These are phyloP conservation scores for Tricholoma hemisulphureum DNA, from an alignment of 768 basidiomycete species.

Conservation along the genomic window DNA sequence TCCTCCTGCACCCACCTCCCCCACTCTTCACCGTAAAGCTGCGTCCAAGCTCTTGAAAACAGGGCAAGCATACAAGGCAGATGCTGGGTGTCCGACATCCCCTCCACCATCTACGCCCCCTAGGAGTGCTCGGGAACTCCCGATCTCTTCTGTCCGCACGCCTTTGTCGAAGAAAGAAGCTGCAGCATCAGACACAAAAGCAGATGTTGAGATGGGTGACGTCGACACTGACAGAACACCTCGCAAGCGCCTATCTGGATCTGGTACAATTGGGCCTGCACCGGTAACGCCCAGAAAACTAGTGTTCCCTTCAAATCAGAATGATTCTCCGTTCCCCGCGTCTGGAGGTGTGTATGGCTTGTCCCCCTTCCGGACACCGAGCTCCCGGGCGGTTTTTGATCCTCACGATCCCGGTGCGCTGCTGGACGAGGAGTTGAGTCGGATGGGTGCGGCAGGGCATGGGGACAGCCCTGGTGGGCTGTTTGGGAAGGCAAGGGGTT, in stretches of 20 bases:
- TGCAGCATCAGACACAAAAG: slow-evolving; percentile 24
- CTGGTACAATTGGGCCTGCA: slow-evolving; percentile 18
- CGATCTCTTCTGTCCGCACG: slow-evolving; percentile 22
- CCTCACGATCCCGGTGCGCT: slow-evolving; percentile 68
- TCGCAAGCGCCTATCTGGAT: slow-evolving; percentile 30
- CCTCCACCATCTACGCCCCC: slow-evolving; percentile 22
- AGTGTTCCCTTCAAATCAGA: slow-evolving; percentile 34
- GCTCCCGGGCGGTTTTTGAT: slow-evolving; percentile 55
- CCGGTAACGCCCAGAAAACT: slow-evolving; percentile 41
- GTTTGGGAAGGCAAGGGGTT: slow-evolving; percentile 56
- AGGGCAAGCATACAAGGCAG: slow-evolving; percentile 19
- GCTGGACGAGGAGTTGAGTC: slow-evolving; percentile 70
- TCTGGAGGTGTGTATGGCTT: slow-evolving; percentile 25
- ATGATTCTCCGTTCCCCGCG: slow-evolving; percentile 43
- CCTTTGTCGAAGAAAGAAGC: slow-evolving; percentile 25
- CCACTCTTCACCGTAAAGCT: slow-evolving; percentile 41
- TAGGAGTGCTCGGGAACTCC: slow-evolving; percentile 17
- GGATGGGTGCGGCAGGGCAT: slow-evolving; percentile 40
- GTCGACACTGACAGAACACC: slow-evolving; percentile 37
- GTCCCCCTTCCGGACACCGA: slow-evolving; percentile 50
- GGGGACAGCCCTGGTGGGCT: slow-evolving; percentile 67
- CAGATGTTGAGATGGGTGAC: slow-evolving; percentile 16
- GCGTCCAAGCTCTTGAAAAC: slow-evolving; percentile 12
- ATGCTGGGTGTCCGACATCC: slow-evolving; percentile 10
- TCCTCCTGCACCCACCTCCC: slow-evolving; percentile 46